Conservation (phyloP, 2,329 filamentous ascomycete species). For the Sclerotinia glacialis region DNA sequence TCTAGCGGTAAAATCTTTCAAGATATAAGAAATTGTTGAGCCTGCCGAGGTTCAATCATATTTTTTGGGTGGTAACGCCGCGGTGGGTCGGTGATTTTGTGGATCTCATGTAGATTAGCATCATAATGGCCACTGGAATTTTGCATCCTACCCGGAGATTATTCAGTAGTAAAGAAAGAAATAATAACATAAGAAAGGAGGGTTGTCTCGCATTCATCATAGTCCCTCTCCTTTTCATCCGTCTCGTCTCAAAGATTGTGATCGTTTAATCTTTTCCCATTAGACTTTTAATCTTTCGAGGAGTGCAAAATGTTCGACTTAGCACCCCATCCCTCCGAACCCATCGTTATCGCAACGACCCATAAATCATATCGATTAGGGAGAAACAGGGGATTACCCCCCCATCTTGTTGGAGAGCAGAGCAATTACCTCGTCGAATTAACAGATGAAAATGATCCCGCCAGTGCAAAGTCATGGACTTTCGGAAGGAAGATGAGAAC, state of each 20-base stretch:
- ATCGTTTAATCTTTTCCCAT: constrained; percentile 2
- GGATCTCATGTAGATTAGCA: constrained; percentile 1
- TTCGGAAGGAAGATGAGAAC: constrained; percentile 16
- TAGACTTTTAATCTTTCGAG: not conserved
- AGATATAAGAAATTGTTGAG: not conserved
- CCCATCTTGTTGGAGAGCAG: constrained; percentile 15
- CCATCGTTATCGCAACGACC: constrained; percentile 17
- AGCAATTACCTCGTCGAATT: constrained; percentile 24
- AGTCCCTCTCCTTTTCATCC: not conserved
- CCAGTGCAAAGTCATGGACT: constrained; percentile 24
- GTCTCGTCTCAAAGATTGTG: constrained; percentile 11
- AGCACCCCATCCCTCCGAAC: constrained; percentile 12
- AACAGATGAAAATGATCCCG: constrained; percentile 22
- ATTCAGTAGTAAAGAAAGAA: not conserved
- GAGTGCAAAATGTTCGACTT: constrained; percentile 20
- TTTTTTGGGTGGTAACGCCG: not conserved
- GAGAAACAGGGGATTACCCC: constrained; percentile 20
- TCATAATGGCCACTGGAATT: not conserved
- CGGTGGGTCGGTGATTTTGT: not conserved
- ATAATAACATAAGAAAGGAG: constrained; percentile 6
- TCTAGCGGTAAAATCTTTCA: not conserved
- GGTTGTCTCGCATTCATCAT: constrained; percentile 8
- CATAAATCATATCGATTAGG: constrained; percentile 20
- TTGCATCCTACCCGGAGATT: constrained; percentile 5
- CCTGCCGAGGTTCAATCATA: constrained; percentile 11